A percentile compares a stretch with the other conserved stretches of the same genome.
Conservation (phyloP, 2,329 filamentous ascomycete species). For the Lachnellula willkommii region DNA sequence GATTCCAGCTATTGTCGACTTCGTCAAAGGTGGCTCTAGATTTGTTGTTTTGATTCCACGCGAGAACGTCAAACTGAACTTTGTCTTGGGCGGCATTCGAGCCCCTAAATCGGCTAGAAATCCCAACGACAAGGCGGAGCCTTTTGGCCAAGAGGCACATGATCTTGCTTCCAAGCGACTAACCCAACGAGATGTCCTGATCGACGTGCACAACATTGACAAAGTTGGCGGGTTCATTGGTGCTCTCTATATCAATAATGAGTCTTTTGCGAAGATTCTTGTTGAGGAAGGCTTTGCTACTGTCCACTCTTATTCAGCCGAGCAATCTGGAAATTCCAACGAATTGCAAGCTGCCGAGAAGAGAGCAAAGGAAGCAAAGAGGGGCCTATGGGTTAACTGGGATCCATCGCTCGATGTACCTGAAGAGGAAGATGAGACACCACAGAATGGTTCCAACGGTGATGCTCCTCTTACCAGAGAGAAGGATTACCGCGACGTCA, state of each 20-base stretch:
- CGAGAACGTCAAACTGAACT: constrained; percentile 89
- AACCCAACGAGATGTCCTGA: constrained; percentile 92
- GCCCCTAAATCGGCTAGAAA: constrained; percentile 79
- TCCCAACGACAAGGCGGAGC: constrained; percentile 76
- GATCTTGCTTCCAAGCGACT: constrained; percentile 84
- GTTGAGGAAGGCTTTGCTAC: constrained; percentile 91
- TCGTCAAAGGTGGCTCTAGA: constrained; percentile 92
- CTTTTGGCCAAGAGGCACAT: constrained; percentile 90
- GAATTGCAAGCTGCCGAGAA: constrained; percentile 86
- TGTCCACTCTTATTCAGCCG: constrained; percentile 91
- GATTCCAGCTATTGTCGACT: constrained; percentile 90
- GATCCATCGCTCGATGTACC: constrained; percentile 80
- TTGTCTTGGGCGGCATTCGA: constrained; percentile 89
- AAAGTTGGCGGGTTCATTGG: constrained; percentile 98
- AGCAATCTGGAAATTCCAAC: constrained; percentile 83
- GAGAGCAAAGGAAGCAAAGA: constrained; percentile 81
- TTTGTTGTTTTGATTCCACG: constrained; percentile 89
- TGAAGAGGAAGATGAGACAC: constrained; percentile 45
- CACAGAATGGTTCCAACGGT: constrained; percentile 46
- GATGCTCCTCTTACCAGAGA: constrained; percentile 56
- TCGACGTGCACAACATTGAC: constrained; percentile 91
- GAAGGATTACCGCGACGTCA: constrained; percentile 88
- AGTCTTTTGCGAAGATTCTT: constrained; percentile 89
- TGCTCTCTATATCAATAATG: constrained; percentile 84
- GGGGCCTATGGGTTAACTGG: constrained; percentile 90